Base-by-base conservation (phyloP, 441 rosid genomes). In the Eruca vesicaria region DNA sequence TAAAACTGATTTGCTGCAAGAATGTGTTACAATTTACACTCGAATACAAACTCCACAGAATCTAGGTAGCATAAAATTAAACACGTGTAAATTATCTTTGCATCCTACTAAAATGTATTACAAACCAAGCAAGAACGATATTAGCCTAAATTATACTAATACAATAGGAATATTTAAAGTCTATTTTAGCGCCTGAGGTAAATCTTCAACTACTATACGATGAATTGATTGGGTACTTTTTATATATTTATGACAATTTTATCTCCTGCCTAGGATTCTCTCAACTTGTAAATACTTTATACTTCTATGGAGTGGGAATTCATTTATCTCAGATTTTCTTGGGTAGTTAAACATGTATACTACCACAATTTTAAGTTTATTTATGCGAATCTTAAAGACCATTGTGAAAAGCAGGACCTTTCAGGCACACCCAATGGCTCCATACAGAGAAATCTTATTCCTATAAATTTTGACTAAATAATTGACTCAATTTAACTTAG, bases 271-370 rank as follows among this genome's bases (percentile, higher is more conserved):
- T 71, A 72, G 71, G 77, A 79, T 84, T 75, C 83, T 84, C 43
- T 72, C 82, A 79, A 70, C 79, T 63, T 61, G 78, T 48, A 41
- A 41, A 43, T 63, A 61, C 0, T 56, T 5, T 65, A 11, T 43
- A 48, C 29, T 20, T 23, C 5, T 43, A 3, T 28, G 66, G 10
- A 43, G 35, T 48, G 57, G n/a, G 18, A 58, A 45, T 45, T 77
- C 26, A 11, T 38, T 35, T 65, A 59, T 64, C 31, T 63, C 43
- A 69, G 50, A 29, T 62, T 72, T 61, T 55, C 69, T 78, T 61
- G 74, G 81, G 55, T 78, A 63, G 10, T 72, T 61, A 74, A 69
- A 68, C 83, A 85, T 77, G 72, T 62, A 55, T 61, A 43, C 63
- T 48, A 56, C 23, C 72, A 63, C 36, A 65, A 12, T 7, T 68